Base-by-base conservation (phyloP, 495 filamentous ascomycete species). In the Clavariopsis aquatica region DNA sequence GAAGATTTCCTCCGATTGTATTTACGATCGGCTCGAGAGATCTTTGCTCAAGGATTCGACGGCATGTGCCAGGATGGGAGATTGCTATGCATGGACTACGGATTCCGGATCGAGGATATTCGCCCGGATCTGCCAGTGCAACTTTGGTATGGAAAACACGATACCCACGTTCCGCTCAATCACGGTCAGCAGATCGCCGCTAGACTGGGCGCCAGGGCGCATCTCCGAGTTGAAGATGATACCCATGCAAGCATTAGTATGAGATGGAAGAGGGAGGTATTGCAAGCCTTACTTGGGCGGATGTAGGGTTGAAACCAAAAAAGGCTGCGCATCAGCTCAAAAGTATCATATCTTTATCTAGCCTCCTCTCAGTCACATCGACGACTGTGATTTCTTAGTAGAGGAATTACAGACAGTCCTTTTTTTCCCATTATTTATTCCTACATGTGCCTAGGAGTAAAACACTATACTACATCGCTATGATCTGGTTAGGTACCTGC, bases 141-240 rank as follows among this genome's bases (percentile, higher is more conserved):
- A 49, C 38, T 69, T 38, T 69, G 66, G 66, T 62, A 69, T 34
- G 66, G 62, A 28, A 62, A 58, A 41, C 24, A 51, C 2, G 66
- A 69, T 62, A 57, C 45, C 22, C 38, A 23, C 49, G 46, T 68
- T 29, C 65, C 58, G 15, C 34, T 63, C 9, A 52, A 58, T 57
- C 65, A 68, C 34, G 65, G 65, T 6, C 23, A 47, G 65, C 52
- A 68, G 43, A 63, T 58, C 0, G 58, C 59, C 1, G 54, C 28
- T 27, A 2, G 65, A 29, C 46, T 68, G 59, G 59, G 52, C 23
- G 59, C 41, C 29, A 68, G 58, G 20, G 65, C 52, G 60, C 43
- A 51, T 28, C n/a, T 68, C 8, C 41, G 60, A 38, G 64, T 68
- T 0, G 41, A 52, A 26, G 58, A 68, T 58, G 65, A 68, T 10